Percentiles rank a stretch among this genome's conserved stretches.
Evolutionary conservation across 192 early-diverging fungal genomes (phyloP).

Genomic region (Coemansia sp.): DNA sequence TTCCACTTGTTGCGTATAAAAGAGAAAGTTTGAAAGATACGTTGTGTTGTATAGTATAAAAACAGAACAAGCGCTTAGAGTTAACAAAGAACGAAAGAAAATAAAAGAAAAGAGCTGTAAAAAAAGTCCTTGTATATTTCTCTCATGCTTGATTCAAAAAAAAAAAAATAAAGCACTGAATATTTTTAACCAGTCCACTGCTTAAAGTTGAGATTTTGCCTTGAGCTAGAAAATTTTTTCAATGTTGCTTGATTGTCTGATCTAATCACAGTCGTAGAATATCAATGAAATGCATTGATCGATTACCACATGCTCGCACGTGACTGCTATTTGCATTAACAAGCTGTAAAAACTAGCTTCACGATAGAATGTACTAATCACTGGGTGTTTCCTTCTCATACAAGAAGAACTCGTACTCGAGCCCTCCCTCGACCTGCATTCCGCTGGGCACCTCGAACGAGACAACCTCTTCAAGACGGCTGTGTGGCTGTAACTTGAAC

Average conservation of each 20-base stretch:
- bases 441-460: constrained; percentile 42
- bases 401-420: constrained; percentile 63
- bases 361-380: too few species aligned
- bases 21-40: neutral
- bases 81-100: too few species aligned
- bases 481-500: constrained; percentile 48
- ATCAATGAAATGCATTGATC: neutral
- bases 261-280: neutral
- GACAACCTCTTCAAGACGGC: constrained; percentile 56
- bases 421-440: constrained; percentile 56
- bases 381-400: constrained; percentile 29
- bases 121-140: too few species aligned
- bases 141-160: too few species aligned
- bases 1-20: neutral
- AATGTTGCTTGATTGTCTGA: neutral
- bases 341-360: neutral
- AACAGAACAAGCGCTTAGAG: too few species aligned
- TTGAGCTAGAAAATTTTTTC: constrained; percentile 9
- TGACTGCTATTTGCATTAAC: neutral
- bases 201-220: neutral
- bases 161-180: too few species aligned
- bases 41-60: too few species aligned
- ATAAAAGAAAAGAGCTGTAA: constrained; percentile 4
- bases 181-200: too few species aligned
- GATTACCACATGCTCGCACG: neutral